These are phyloP conservation scores for Rhamnella rubrinervis DNA, from an alignment of 331 rosid species.

Conservation along the genomic window DNA sequence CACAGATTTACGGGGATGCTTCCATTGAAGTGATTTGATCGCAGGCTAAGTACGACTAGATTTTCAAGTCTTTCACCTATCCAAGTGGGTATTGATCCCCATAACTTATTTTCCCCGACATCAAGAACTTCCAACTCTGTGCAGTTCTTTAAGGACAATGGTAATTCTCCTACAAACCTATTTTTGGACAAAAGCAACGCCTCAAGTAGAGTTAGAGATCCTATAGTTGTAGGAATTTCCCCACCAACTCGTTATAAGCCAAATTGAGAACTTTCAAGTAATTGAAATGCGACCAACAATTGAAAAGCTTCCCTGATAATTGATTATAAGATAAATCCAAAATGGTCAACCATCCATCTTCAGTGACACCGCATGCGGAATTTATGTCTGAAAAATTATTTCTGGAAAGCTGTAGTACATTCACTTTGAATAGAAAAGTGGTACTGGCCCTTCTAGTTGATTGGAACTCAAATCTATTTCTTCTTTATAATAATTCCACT, in stretches of 20 bases:
- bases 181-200: background rate
- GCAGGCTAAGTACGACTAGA: background rate
- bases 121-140: background rate
- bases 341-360: background rate
- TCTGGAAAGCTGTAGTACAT: background rate
- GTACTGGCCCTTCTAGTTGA: background rate
- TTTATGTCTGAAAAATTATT: background rate
- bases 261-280: background rate
- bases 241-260: background rate
- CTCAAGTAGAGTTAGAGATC: background rate
- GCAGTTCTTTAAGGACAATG: background rate
- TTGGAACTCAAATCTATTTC: background rate
- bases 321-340: background rate
- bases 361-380: background rate
- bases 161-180: background rate
- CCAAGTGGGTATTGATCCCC: background rate
- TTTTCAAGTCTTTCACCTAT: background rate
- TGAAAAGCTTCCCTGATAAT: background rate
- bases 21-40: background rate
- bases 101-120: background rate
- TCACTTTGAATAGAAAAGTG: background rate
- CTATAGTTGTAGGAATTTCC: background rate
- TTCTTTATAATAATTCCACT: background rate
- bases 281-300: background rate
- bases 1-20: background rate